Conservation (phyloP, 345 rosid species). For the Noccaea caerulescens region DNA sequence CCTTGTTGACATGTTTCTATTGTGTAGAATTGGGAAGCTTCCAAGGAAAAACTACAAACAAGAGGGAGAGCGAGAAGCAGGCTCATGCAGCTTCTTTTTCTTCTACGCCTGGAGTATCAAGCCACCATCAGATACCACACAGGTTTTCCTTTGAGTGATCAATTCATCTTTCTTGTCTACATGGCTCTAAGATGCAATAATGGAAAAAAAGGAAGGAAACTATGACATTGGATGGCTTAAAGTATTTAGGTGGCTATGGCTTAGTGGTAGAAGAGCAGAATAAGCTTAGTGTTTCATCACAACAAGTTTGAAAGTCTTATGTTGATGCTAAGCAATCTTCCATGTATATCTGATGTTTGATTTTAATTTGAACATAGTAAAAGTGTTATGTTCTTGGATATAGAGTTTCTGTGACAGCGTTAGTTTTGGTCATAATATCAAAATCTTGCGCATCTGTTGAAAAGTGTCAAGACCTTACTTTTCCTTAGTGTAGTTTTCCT, state of each 20-base stretch:
- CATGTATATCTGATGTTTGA: too few species aligned
- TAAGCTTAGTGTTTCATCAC: neutral
- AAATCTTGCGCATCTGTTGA: neutral
- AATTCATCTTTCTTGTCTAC: slow-evolving; percentile 21
- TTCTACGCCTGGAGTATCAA: slow-evolving; percentile 52
- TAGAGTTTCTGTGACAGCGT: neutral
- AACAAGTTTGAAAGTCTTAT: neutral
- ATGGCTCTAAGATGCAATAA: slow-evolving; percentile 46
- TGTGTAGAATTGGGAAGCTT: slow-evolving; percentile 58
- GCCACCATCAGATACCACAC: slow-evolving; percentile 46
- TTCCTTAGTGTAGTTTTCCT: neutral
- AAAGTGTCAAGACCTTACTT: neutral
- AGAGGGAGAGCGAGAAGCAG: slow-evolving; percentile 77
- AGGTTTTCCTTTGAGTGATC: slow-evolving; percentile 50
- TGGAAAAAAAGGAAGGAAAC: slow-evolving; percentile 47
- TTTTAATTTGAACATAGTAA: neutral
- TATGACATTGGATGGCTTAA: slow-evolving; percentile 39
- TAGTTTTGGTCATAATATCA: neutral
- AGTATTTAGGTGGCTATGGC: slow-evolving; percentile 13
- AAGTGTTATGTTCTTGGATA: neutral
- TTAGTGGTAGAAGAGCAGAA: neutral
- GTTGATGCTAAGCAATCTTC: slow-evolving; percentile 2
- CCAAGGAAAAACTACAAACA: slow-evolving; percentile 58
- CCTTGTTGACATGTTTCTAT: slow-evolving; percentile 26
- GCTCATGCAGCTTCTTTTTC: slow-evolving; percentile 53